phyloP scores from a whole-genome alignment of 2,329 filamentous ascomycete genomes.

The Shiraia sp. region DNA sequence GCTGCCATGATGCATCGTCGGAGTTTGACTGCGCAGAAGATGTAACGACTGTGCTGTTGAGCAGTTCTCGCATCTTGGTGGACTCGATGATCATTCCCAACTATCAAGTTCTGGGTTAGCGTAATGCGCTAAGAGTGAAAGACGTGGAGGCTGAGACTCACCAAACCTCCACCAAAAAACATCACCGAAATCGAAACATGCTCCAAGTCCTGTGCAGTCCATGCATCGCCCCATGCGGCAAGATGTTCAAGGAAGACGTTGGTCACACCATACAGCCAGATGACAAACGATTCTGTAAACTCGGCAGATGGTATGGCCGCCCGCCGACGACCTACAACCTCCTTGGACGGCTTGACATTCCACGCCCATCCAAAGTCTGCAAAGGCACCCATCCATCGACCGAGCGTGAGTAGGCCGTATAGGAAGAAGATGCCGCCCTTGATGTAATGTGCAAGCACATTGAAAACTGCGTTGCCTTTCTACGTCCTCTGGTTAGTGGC shows the following conservation, averaged over 20 bases:
- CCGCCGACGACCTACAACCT: conserved; percentile 65
- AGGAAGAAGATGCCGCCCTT: conserved; percentile 96
- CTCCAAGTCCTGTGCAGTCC: conserved; percentile 81
- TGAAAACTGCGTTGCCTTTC: conserved; percentile 73
- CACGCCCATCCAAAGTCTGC: conserved; percentile 92
- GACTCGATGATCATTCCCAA: conserved; percentile 86
- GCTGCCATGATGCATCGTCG: conserved; percentile 54
- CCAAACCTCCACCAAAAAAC: conserved; percentile 89
- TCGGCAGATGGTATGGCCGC: conserved; percentile 72
- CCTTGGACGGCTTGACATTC: conserved; percentile 74
- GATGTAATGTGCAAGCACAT: conserved; percentile 87
- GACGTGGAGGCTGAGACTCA: conserved; percentile 51
- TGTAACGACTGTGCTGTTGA: conserved; percentile 58
- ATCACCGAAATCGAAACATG: conserved; percentile 91
- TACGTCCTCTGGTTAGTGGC: conserved; percentile 39
- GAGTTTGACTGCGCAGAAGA: conserved; percentile 29
- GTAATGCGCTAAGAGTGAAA: conserved; percentile 11
- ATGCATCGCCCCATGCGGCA: conserved; percentile 69
- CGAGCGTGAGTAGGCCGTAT: conserved; percentile 84
- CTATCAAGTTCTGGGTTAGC: conserved; percentile 34
- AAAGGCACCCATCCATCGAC: conserved; percentile 88
- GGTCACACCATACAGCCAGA: conserved; percentile 84
- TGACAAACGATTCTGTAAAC: conserved; percentile 86
- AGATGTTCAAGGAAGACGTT: conserved; percentile 95
- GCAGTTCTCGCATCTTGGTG: conserved; percentile 64